Evolutionary conservation across 495 filamentous ascomycete species (phyloP).

Genomic region (Tuber indicum): DNA sequence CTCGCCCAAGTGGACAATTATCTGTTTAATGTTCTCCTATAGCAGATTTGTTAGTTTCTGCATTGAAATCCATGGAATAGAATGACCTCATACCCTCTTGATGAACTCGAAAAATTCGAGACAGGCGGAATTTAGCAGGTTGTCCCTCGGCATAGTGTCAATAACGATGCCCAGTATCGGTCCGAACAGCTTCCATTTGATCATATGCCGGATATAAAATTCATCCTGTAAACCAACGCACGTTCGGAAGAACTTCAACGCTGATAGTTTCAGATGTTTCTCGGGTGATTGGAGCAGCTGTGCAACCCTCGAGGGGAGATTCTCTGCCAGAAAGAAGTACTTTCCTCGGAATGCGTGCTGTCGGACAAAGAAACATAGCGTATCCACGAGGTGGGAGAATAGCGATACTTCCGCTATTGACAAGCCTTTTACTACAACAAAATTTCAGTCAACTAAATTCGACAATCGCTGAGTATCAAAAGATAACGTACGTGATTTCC

Average conservation of each 20-base stretch:
- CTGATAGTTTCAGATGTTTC: conserved; percentile 88
- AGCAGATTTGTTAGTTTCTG: conserved; percentile 10
- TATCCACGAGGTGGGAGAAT: conserved; percentile 85
- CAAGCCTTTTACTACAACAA: conserved; percentile 53
- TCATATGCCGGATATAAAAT: conserved; percentile 83
- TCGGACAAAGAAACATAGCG: conserved; percentile 88
- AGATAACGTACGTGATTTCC: conserved; percentile 51
- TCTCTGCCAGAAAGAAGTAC: conserved; percentile 76
- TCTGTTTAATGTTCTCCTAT: conserved; percentile 68
- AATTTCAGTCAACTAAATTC: conserved; percentile 22
- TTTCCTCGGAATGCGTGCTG: conserved; percentile 81
- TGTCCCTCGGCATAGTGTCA: conserved; percentile 91
- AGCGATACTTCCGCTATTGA: conserved; percentile 76
- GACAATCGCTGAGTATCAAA: conserved; percentile 11
- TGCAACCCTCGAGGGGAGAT: conserved; percentile 69
- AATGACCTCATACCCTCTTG: conserved; percentile 47
- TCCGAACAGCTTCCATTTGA: conserved; percentile 73
- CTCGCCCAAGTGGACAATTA: conserved; percentile 80
- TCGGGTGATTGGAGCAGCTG: conserved; percentile 79
- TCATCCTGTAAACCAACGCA: conserved; percentile 82
- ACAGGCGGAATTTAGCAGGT: conserved; percentile 91
- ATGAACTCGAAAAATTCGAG: conserved; percentile 92
- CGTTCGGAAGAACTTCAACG: conserved; percentile 89
- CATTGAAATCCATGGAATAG: neutral
- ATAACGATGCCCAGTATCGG: conserved; percentile 82